Conservation (phyloP, 371 early-diverging fungal genomes). For the Scutellospora calospora region DNA sequence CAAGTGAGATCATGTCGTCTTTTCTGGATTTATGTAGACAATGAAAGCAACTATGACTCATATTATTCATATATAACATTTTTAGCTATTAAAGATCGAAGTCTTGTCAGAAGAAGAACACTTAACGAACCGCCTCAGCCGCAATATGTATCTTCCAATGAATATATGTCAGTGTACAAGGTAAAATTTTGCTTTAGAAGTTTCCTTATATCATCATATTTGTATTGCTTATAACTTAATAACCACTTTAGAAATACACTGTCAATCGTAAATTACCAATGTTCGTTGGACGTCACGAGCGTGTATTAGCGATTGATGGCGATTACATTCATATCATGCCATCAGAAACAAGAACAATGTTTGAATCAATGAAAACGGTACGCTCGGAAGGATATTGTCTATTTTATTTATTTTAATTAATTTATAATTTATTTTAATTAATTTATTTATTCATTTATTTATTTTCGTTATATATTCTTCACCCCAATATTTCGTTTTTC, state of each 20-base stretch:
- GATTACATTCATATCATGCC: conserved; percentile 93
- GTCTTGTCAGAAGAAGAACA: neutral
- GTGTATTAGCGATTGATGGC: conserved; percentile 92
- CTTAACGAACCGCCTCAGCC: conserved; percentile 37
- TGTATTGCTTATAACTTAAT: neutral
- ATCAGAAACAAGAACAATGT: conserved; percentile 80
- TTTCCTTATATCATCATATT: neutral
- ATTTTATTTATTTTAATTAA: conserved; percentile 11
- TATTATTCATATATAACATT: neutral
- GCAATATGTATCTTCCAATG: conserved; percentile 35
- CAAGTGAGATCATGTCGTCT: neutral
- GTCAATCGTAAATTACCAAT: conserved; percentile 81
- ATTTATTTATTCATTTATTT: conserved; percentile 6
- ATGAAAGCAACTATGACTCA: neutral
- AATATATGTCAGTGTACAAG: conserved; percentile 43
- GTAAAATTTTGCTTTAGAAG: neutral
- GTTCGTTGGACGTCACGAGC: conserved; percentile 85
- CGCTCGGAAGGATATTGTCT: conserved; percentile 45
- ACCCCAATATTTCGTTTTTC: neutral
- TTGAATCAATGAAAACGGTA: conserved; percentile 86
- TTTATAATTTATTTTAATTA: conserved; percentile 22
- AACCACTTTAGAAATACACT: conserved; percentile 59
- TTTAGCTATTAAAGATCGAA: neutral
- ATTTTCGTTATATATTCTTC: neutral
- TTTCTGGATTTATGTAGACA: neutral